A percentile compares a stretch with the other conserved stretches of the same genome.
These are phyloP conservation scores for Gardenia jasminoides DNA, from an alignment of 257 asterid genomes.

Conservation along the genomic window DNA sequence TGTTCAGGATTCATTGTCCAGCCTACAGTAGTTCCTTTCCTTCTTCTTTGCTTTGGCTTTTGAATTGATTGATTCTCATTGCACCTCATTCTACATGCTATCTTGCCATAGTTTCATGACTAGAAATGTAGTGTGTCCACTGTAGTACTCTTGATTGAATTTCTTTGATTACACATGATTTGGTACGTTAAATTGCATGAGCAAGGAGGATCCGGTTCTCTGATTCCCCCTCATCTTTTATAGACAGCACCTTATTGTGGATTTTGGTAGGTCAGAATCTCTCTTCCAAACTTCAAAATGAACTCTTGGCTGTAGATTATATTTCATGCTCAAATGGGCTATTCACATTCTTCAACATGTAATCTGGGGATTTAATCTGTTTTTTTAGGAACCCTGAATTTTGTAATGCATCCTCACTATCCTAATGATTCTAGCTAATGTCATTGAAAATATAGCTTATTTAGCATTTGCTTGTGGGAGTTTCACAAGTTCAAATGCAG, in stretches of 20 bases:
- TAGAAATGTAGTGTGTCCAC: neutral
- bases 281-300: neutral
- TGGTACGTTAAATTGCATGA: neutral
- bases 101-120: conserved; percentile 4
- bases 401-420: neutral
- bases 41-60: neutral
- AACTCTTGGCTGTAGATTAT: neutral
- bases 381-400: neutral
- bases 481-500: neutral
- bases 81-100: neutral
- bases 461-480: neutral
- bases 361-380: neutral
- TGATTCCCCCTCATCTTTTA: neutral
- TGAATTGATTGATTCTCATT: neutral
- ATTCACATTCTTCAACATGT: neutral
- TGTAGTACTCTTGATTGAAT: neutral
- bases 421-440: neutral
- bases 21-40: neutral
- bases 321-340: neutral
- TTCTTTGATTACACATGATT: neutral
- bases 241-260: neutral
- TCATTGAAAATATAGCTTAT: neutral
- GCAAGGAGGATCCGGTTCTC: neutral
- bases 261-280: neutral
- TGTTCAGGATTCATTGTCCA: neutral